phyloP scores from a whole-genome alignment of 169 alveolate genomes.

The Eimeria tenella region DNA sequence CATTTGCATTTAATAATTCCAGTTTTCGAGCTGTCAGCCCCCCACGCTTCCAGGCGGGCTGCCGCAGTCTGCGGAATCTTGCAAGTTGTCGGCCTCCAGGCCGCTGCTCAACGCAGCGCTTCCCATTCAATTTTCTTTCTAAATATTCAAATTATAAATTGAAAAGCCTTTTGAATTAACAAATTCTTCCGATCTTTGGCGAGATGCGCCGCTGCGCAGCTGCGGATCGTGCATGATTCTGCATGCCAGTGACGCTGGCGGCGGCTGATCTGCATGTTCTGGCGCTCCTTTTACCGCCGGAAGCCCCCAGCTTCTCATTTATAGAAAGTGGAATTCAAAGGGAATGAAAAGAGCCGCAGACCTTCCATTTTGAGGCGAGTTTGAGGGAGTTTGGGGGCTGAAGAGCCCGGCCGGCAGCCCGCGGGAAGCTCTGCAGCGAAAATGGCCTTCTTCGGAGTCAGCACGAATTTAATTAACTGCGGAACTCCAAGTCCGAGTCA shows the following conservation, averaged over 20 bases:
- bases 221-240: too few species aligned
- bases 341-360: neutral
- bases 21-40: neutral
- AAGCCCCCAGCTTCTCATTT: too few species aligned
- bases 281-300: too few species aligned
- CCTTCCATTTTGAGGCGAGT: neutral
- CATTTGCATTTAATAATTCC: neutral
- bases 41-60: neutral
- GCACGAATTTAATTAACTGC: neutral
- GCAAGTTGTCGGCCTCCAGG: too few species aligned
- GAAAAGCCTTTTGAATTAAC: too few species aligned
- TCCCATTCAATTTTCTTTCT: too few species aligned
- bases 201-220: too few species aligned
- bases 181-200: too few species aligned
- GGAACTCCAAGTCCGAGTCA: slow-evolving; percentile 35
- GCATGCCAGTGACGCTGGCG: neutral
- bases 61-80: too few species aligned
- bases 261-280: neutral
- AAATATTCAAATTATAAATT: too few species aligned
- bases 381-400: neutral
- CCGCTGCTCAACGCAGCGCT: too few species aligned
- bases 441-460: slow-evolving; percentile 37
- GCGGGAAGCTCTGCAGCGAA: neutral
- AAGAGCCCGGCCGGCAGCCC: neutral
- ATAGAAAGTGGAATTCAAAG: neutral